phyloP scores from a whole-genome alignment of 1,284 basidiomycete species.

The Sporisorium exsertum region DNA sequence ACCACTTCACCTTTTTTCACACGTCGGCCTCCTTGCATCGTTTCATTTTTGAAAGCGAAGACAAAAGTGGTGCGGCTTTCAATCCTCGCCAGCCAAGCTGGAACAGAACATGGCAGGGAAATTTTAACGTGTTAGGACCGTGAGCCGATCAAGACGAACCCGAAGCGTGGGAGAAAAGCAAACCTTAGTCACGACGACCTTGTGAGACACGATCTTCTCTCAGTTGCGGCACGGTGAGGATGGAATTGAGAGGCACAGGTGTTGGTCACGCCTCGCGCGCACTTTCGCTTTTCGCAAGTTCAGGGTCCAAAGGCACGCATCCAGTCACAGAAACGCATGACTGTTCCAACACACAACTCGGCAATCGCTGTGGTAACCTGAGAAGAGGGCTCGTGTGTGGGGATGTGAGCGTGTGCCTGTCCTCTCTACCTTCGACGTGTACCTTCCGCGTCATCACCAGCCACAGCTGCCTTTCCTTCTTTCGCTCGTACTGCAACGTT shows the following conservation, averaged over 20 bases:
- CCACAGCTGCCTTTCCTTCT: neutral
- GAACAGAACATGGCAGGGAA: neutral
- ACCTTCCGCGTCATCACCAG: neutral
- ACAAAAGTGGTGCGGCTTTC: neutral
- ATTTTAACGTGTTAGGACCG: no score
- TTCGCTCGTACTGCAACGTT: neutral
- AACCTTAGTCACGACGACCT: no score
- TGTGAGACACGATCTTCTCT: no score
- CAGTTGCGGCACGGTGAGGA: no score
- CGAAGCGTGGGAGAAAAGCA: no score
- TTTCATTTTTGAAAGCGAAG: slow-evolving; percentile 1
- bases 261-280: neutral
- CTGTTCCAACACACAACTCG: neutral
- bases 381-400: no score
- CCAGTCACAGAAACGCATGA: neutral
- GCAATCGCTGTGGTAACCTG: neutral
- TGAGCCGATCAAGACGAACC: no score
- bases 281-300: neutral
- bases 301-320: neutral
- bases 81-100: neutral
- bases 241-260: neutral
- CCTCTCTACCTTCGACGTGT: neutral
- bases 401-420: neutral
- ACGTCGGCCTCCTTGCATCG: slow-evolving; percentile 17
- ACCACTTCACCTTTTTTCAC: slow-evolving; percentile 5